These are phyloP conservation scores for Raphanus hybrid DNA, from an alignment of 441 rosid genomes.

Conservation along the genomic window DNA sequence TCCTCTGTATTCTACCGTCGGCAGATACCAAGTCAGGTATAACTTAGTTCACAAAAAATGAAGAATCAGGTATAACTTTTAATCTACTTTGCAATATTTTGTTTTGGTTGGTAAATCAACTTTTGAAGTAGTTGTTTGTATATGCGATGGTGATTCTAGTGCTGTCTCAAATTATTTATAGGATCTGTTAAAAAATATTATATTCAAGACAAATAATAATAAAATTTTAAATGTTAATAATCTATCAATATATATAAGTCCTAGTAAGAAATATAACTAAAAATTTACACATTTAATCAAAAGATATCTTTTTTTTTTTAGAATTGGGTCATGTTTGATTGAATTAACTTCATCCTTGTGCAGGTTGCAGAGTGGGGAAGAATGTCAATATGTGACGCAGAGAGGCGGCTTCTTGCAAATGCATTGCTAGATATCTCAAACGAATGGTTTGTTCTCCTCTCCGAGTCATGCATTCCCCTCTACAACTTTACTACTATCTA, in stretches of 20 bases:
- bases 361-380: slow-evolving; percentile 92
- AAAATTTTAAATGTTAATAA: too few relatives aligned
- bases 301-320: too few relatives aligned
- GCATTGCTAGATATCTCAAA: slow-evolving; percentile 86
- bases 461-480: slow-evolving; percentile 92
- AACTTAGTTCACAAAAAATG: too few relatives aligned
- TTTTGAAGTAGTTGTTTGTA: not conserved
- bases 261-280: too few relatives aligned
- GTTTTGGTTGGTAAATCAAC: not conserved
- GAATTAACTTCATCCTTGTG: not conserved
- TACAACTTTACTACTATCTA: slow-evolving; percentile 71
- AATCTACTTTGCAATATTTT: slow-evolving; percentile 8
- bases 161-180: too few relatives aligned
- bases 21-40: slow-evolving; percentile 86
- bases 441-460: slow-evolving; percentile 83
- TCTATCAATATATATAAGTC: too few relatives aligned
- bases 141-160: not conserved
- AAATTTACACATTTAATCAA: too few relatives aligned
- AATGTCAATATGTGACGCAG: slow-evolving; percentile 95
- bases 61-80: slow-evolving; percentile 57
- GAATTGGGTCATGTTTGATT: too few relatives aligned
- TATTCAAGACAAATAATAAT: too few relatives aligned
- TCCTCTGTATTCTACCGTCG: slow-evolving; percentile 72
- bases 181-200: too few relatives aligned
- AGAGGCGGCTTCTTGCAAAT: slow-evolving; percentile 83